Base-by-base conservation (phyloP, 306 rosid genomes). In the Pyrus bretschneideri region DNA sequence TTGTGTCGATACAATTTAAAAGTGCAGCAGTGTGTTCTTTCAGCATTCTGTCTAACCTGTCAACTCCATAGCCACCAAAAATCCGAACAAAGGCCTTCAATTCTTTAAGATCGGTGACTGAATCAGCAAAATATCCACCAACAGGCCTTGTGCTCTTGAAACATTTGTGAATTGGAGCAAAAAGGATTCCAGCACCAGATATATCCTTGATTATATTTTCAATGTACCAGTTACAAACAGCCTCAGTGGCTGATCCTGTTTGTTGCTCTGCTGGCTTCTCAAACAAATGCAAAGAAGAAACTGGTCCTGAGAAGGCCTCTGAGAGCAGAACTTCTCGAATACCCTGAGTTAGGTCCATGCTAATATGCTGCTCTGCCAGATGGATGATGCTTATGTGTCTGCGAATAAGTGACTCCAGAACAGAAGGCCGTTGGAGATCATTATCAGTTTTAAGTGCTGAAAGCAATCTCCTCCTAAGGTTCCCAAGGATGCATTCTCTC, bases 21-120 rank as follows among this genome's bases (percentile, higher is more conserved):
- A 95, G 99, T 58, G 99, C 99, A 83, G 99, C 97, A 57, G 97
- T 90, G 85, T 95, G 97, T 80, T 95, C 99, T 88, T 95, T 95
- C 72, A 95, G 92, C 96, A 95, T 86, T 83, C 88, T 86, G 79
- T 92, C 92, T 70, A 95, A 83, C 86, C 96, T 90, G 80, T 95
- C 99, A 71, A 95, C 97, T 79, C 99, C 99, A 84, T 89, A 95
- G 70, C 97, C 97, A 81, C 99, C 99, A 82, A 95, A 95, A 70
- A 89, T 80, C 51, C 92, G 97, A 74, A 88, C 92, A 83, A 95
- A 92, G 57, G 99, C 93, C 82, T 90, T 92, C 74, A 95, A 72
- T 78, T 95, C 97, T 82, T 89, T 85, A 54, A 87, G 83, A 85
- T 95, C 99, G 59, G 99, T 89, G 62, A 95, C 97, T 11, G 99